Base-by-base conservation (phyloP, 805 yeast species). In the Candida chilensis region DNA sequence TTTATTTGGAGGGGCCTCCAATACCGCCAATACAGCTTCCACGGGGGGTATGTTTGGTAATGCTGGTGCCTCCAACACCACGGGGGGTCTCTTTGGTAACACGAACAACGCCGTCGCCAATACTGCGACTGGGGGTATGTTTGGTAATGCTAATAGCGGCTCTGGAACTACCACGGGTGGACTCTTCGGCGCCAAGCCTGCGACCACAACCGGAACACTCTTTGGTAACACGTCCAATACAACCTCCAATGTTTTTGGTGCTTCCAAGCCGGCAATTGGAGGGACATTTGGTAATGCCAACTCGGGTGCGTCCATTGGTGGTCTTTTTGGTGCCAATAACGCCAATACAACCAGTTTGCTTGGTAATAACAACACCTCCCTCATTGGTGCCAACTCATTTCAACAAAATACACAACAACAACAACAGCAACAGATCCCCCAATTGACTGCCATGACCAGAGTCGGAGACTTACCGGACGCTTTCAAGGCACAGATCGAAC, bases 401-500 rank as follows among this genome's bases (percentile, higher is more conserved):
- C 18, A 41, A 35, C 17, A 28, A 32, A 12, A 35, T n/a, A 11
- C 27, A 24, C 65, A 60, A 20, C 57, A 56, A 29, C 64, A 63
- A 27, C 58, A 57, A 26, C 65, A 62, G 16, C 53, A 54, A 7
- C 75, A 60, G 34, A 48, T 59, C 31, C 64, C 67, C 4, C 71
- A 60, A 29, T 59, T 83, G 27, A 78, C 81, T 8, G 75, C 87
- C 10, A 73, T 83, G 76, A 78, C 90, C 1, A 67, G 81, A 29
- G 81, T 83, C 7, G 74, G 75, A 6, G 90, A 81, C 36, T 56
- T 83, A 24, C 88, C 92, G 2, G 78, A 72, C n/a, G 67, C 57
- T n/a, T 54, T 77, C 32, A 82, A 79, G 42, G 68, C 59, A 36
- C 85, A 82, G 45, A 57, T 83, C 21, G 82, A 78, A 48, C 75